Evolutionary conservation across 805 yeast genomes (phyloP), one percentile per base, ranked within the genome.

Genomic region (Alloascoidea africana): DNA sequence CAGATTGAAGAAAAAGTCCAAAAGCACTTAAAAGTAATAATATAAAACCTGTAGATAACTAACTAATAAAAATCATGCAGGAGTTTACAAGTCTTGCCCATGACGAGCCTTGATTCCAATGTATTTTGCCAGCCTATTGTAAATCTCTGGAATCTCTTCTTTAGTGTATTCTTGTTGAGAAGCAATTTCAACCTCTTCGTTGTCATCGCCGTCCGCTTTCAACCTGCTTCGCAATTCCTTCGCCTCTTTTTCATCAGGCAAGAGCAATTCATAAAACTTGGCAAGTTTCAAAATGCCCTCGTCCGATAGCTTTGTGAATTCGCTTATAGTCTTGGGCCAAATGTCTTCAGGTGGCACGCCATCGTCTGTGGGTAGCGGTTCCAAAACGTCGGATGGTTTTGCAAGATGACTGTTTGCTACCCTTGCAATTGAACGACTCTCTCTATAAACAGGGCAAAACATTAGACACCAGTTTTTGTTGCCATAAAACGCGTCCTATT

Each of bases 161-260:
- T 23, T 8, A 8, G 30, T 23, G n/a, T 23, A 23, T 8, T 23
- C 30, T 23, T 23, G 30, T n/a, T 23, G 8, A n/a, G 30, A 8
- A n/a, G 30, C n/a, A 23, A 23, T 23, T 23, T 23, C 30, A 8
- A 23, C 8, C 13, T 23, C 13, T 8, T 23, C n/a, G 13, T 23
- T 23, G n/a, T 8, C n/a, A 23, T 23, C 30, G n/a, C n/a, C n/a
- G n/a, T n/a, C n/a, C n/a, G n/a, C n/a, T n/a, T n/a, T n/a, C 30
- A 23, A 23, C n/a, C n/a, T 8, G 8, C n/a, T 23, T 23, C 13
- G 13, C 30, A 23, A 23, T 23, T 23, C 30, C 13, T 23, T 23
- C n/a, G 30, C 30, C n/a, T 23, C 30, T n/a, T 23, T 23, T 23
- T 23, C 30, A 23, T 23, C 30, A 8, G 30, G 30, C n/a, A n/a